A percentile compares a stretch with the other conserved stretches of the same genome.
Conservation (phyloP, 345 rosid species). For the Eucalyptus brandiana region DNA sequence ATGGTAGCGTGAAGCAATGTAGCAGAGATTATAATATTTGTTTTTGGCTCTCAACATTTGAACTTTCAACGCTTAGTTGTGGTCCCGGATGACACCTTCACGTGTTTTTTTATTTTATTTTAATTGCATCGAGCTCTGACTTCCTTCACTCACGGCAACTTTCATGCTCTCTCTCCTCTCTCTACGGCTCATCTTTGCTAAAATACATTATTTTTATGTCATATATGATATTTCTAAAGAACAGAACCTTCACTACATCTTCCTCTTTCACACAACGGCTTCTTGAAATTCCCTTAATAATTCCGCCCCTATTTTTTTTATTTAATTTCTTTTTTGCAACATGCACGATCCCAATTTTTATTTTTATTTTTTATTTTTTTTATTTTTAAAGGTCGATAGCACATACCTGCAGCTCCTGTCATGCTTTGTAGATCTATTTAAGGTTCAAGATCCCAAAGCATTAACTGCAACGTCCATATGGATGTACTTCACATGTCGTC, state of each 20-base stretch:
- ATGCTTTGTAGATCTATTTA: not conserved
- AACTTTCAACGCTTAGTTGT: not conserved
- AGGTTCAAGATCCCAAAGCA: not conserved
- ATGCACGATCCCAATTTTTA: not conserved
- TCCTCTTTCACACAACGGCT: not conserved
- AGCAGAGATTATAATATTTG: not conserved
- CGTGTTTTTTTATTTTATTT: not conserved
- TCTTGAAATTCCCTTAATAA: not conserved
- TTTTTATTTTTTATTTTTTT: not conserved
- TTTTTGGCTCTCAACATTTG: not conserved
- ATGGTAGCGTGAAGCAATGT: conserved; percentile 2
- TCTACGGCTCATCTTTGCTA: not conserved
- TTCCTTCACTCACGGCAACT: not conserved
- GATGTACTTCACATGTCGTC: not conserved
- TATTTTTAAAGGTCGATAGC: not conserved
- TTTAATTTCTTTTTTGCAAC: not conserved
- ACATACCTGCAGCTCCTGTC: not conserved
- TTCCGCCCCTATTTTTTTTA: not conserved
- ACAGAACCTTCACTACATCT: conserved; percentile 8
- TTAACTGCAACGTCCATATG: not conserved
- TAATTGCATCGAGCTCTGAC: not conserved
- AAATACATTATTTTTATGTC: not conserved
- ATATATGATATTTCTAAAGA: not conserved
- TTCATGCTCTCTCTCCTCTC: not conserved
- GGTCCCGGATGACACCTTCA: not conserved